phyloP scores from a whole-genome alignment of 1,284 basidiomycete genomes.

The Cutaneotrichosporon dermatis region DNA sequence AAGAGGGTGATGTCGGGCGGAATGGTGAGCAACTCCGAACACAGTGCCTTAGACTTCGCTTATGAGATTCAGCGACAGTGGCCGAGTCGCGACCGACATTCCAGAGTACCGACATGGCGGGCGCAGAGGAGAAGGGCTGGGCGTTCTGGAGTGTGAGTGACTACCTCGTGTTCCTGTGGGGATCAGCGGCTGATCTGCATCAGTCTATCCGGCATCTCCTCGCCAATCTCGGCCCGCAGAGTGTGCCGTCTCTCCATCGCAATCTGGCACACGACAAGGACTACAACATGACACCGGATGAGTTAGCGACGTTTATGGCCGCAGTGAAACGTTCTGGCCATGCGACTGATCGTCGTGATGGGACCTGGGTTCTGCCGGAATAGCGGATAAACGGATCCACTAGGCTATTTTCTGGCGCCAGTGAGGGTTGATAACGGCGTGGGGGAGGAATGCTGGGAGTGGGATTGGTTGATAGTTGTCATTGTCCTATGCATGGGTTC shows the following conservation, averaged over 20 bases:
- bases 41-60: too few relatives aligned
- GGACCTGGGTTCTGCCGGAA: constrained; percentile 58
- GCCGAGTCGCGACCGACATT: too few relatives aligned
- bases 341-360: constrained; percentile 57
- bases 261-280: constrained; percentile 73
- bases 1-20: background rate
- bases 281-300: constrained; percentile 70
- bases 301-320: constrained; percentile 70
- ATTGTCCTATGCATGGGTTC: too few relatives aligned
- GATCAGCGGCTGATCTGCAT: too few relatives aligned
- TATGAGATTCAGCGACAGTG: too few relatives aligned
- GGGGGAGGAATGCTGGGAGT: too few relatives aligned
- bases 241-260: constrained; percentile 69
- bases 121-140: background rate
- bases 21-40: constrained; percentile 2
- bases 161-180: too few relatives aligned
- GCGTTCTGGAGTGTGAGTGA: constrained; percentile 68
- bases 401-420: too few relatives aligned
- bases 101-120: too few relatives aligned
- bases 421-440: background rate
- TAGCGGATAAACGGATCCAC: constrained; percentile 1
- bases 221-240: constrained; percentile 68
- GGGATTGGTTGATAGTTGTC: too few relatives aligned
- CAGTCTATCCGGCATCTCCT: constrained; percentile 59
- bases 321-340: constrained; percentile 69